Percentiles rank a stretch among this genome's conserved stretches.
Evolutionary conservation across 331 rosid genomes (phyloP).

Genomic region (Malus hybrid): DNA sequence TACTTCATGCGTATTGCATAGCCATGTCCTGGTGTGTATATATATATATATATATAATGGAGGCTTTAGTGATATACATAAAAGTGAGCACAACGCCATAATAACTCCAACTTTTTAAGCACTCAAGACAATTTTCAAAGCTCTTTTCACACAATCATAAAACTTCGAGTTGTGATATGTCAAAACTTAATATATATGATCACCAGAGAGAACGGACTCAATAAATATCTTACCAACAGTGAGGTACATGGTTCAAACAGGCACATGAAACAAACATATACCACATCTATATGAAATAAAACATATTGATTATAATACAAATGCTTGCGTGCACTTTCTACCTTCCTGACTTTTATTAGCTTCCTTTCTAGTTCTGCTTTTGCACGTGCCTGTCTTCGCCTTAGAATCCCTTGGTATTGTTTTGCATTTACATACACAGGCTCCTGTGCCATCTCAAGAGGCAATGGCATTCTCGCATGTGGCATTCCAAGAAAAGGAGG

Average conservation of each 20-base stretch:
- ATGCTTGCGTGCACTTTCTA: slow-evolving; percentile 9
- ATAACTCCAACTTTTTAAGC: background rate
- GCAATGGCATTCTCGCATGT: slow-evolving; percentile 93
- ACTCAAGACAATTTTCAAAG: background rate
- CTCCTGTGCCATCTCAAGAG: slow-evolving; percentile 92
- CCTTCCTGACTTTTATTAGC: slow-evolving; percentile 85
- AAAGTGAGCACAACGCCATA: background rate
- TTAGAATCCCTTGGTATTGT: slow-evolving; percentile 94
- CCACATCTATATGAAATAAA: background rate
- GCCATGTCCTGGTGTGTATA: background rate
- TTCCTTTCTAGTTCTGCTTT: slow-evolving; percentile 94
- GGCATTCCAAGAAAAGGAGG: slow-evolving; percentile 82
- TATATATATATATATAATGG: background rate
- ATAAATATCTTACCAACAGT: background rate
- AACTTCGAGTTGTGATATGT: background rate
- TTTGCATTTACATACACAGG: slow-evolving; percentile 98
- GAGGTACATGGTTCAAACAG: background rate
- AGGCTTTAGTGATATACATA: background rate
- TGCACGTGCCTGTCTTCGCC: slow-evolving; percentile 98
- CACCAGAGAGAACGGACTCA: background rate
- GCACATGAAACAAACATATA: background rate
- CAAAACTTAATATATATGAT: background rate
- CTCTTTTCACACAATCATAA: background rate
- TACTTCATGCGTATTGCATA: background rate
- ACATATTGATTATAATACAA: background rate